Conservation (phyloP, 2,329 filamentous ascomycete genomes). For the Pyrenophora seminiperda region DNA sequence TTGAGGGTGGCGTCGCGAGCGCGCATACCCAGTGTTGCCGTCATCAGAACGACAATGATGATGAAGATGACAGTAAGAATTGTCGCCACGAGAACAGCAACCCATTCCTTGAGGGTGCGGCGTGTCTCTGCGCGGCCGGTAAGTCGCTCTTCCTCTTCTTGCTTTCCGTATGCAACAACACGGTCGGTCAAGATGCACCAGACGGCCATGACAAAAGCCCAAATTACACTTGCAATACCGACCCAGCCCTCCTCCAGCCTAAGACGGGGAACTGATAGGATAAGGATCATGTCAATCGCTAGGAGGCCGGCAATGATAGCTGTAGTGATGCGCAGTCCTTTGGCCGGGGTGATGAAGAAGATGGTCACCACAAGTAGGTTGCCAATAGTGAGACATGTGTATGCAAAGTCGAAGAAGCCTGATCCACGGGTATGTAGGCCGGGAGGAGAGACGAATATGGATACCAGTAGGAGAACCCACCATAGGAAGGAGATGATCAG, state of each 20-base stretch:
- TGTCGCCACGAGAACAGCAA: constrained; percentile 76
- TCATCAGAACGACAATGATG: constrained; percentile 73
- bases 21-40: constrained; percentile 77
- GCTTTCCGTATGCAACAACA: constrained; percentile 88
- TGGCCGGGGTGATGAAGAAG: constrained; percentile 87
- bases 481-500: constrained; percentile 79
- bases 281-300: constrained; percentile 76
- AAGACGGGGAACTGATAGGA: constrained; percentile 74
- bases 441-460: constrained; percentile 87
- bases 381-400: constrained; percentile 75
- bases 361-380: constrained; percentile 77
- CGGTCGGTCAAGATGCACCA: constrained; percentile 82
- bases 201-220: constrained; percentile 77
- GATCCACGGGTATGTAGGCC: constrained; percentile 84
- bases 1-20: constrained; percentile 76
- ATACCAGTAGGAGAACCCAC: constrained; percentile 90
- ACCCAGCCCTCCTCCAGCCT: constrained; percentile 88
- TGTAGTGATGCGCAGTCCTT: constrained; percentile 74
- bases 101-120: constrained; percentile 82
- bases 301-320: constrained; percentile 70
- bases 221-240: constrained; percentile 82
- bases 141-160: constrained; percentile 87
- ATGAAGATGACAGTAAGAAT: constrained; percentile 72
- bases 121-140: constrained; percentile 88
- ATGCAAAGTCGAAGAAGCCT: constrained; percentile 89